A percentile compares a stretch with the other conserved stretches of the same genome.
phyloP scores from a whole-genome alignment of 1,284 basidiomycete species.

The Omphalotus olearius region DNA sequence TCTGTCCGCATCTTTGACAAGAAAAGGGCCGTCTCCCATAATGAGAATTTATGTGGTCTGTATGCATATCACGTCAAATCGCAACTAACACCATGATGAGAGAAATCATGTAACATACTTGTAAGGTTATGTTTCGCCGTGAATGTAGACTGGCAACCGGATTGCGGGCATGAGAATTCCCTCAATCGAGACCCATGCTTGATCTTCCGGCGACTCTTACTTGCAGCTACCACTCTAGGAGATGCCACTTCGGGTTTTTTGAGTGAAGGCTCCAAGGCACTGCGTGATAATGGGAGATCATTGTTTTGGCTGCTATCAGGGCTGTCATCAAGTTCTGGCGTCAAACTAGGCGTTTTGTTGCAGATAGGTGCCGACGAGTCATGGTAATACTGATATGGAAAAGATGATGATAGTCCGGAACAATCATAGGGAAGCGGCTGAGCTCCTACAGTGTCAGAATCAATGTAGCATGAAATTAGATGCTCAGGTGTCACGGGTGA shows the following conservation, averaged over 20 bases:
- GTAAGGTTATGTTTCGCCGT: constrained; percentile 1
- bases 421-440: too few relatives aligned
- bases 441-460: too few relatives aligned
- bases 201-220: neutral
- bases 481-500: too few relatives aligned
- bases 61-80: neutral
- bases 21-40: neutral
- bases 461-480: too few relatives aligned
- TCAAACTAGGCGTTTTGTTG: too few relatives aligned
- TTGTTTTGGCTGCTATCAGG: too few relatives aligned
- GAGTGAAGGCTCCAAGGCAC: neutral
- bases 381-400: too few relatives aligned
- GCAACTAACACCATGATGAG: neutral
- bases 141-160: neutral
- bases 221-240: neutral
- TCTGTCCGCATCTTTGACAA: neutral
- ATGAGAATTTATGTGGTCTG: constrained; percentile 6
- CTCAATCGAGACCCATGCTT: neutral
- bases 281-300: too few relatives aligned
- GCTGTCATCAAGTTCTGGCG: too few relatives aligned
- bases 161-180: neutral
- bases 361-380: too few relatives aligned
- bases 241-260: neutral
- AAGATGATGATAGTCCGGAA: too few relatives aligned
- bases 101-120: neutral